A percentile compares a stretch with the other conserved stretches of the same genome.
Evolutionary conservation across 352 stramenopile genomes (phyloP).

Genomic region (Phytophthora chlamydospora): DNA sequence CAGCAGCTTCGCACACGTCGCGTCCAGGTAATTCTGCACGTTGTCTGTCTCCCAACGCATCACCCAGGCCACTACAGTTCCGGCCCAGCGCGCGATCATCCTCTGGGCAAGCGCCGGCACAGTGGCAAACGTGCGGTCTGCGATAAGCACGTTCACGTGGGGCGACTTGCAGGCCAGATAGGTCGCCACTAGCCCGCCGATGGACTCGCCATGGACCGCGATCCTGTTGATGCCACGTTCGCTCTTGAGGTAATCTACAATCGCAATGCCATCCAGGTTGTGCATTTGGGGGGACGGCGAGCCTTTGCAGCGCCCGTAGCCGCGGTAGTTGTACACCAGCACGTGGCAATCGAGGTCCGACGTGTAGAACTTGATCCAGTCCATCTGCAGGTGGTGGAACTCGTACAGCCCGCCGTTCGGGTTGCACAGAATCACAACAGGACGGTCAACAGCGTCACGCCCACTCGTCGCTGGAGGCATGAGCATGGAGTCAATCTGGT

Average conservation of each 20-base stretch:
- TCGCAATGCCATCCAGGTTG: conserved; percentile 74
- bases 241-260: conserved; percentile 72
- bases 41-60: conserved; percentile 88
- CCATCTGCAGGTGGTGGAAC: conserved; percentile 89
- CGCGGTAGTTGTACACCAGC: conserved; percentile 89
- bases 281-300: conserved; percentile 62
- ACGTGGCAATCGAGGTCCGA: conserved; percentile 74
- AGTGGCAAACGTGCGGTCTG: conserved; percentile 83
- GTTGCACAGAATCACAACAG: conserved; percentile 81
- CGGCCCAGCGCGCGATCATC: conserved; percentile 80
- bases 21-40: conserved; percentile 72
- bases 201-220: conserved; percentile 84
- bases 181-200: conserved; percentile 79
- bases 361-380: conserved; percentile 91
- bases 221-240: conserved; percentile 61
- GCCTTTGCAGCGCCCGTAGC: conserved; percentile 78
- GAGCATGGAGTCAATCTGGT: conserved; percentile 85
- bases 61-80: conserved; percentile 59
- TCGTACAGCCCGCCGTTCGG: conserved; percentile 88
- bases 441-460: conserved; percentile 38
- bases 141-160: conserved; percentile 71
- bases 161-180: conserved; percentile 66
- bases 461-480: conserved; percentile 55
- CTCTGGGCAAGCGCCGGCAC: conserved; percentile 80
- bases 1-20: conserved; percentile 78